These are phyloP conservation scores for Fusarium avenaceum DNA, from an alignment of 2,329 filamentous ascomycete species.

Conservation along the genomic window DNA sequence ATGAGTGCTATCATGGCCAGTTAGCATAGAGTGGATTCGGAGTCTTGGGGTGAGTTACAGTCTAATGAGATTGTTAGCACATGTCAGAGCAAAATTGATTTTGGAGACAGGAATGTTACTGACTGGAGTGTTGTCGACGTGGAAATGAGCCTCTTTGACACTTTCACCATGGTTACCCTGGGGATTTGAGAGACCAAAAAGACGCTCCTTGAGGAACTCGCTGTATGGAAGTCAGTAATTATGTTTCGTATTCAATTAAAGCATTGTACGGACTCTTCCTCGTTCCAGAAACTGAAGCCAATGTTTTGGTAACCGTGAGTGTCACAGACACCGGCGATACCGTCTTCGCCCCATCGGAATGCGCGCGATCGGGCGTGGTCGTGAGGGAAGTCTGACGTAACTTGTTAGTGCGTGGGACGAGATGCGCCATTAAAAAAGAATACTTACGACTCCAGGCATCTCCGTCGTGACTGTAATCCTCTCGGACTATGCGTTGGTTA, in stretches of 20 bases:
- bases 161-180: constrained; percentile 98
- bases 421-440: constrained; percentile 7
- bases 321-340: constrained; percentile 93
- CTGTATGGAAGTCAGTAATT: constrained; percentile 66
- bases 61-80: constrained; percentile 55
- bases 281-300: constrained; percentile 97
- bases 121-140: constrained; percentile 90
- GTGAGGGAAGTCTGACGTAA: constrained; percentile 84
- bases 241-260: neutral
- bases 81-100: neutral
- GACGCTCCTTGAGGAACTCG: constrained; percentile 91
- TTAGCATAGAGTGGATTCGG: constrained; percentile 23
- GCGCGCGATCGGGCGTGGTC: constrained; percentile 89
- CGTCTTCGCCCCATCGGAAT: constrained; percentile 96
- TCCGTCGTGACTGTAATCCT: constrained; percentile 91
- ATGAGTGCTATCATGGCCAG: constrained; percentile 77
- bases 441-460: constrained; percentile 95
- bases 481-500: constrained; percentile 70
- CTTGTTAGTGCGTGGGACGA: constrained; percentile 33
- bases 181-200: constrained; percentile 95
- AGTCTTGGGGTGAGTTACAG: constrained; percentile 54
- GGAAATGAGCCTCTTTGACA: constrained; percentile 96
- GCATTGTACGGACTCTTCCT: constrained; percentile 78
- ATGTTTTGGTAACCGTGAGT: constrained; percentile 93
- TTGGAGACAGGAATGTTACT: constrained; percentile 53